These are phyloP conservation scores for Galerina sulciceps DNA, from an alignment of 768 basidiomycete genomes.

Conservation along the genomic window DNA sequence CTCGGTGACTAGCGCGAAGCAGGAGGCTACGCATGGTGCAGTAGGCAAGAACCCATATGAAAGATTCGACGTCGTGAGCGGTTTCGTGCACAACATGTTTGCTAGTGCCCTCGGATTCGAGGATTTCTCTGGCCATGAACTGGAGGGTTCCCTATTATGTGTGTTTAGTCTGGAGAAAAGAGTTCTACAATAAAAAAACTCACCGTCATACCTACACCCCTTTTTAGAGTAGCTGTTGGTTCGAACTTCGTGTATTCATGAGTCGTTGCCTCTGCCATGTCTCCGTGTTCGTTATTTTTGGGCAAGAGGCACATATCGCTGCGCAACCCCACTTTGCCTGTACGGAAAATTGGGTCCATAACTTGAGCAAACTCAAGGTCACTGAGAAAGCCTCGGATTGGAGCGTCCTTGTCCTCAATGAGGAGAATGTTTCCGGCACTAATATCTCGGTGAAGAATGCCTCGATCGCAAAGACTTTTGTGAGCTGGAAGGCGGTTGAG, in stretches of 20 bases:
- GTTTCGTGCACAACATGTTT: neutral
- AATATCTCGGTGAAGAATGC: neutral
- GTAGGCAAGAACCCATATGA: neutral
- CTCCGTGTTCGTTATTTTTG: no score
- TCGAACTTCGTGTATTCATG: neutral
- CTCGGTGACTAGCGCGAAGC: no score
- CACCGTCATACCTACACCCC: neutral
- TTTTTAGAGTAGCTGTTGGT: neutral
- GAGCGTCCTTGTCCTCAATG: neutral
- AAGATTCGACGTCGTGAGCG: neutral
- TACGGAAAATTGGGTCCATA: no score
- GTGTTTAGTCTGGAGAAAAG: neutral
- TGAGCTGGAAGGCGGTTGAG: neutral
- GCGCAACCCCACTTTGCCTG: no score
- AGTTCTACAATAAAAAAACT: neutral
- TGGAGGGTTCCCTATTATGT: neutral
- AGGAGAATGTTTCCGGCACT: neutral
- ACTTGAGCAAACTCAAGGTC: conserved; percentile 2
- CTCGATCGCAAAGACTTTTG: neutral
- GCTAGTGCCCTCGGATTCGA: neutral
- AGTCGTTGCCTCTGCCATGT: no score
- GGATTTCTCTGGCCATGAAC: neutral
- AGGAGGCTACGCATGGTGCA: no score
- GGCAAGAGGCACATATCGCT: no score
- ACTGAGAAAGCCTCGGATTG: neutral